Base-by-base conservation (phyloP, 2,329 filamentous ascomycete genomes). In the Colletotrichum ledebouriae region DNA sequence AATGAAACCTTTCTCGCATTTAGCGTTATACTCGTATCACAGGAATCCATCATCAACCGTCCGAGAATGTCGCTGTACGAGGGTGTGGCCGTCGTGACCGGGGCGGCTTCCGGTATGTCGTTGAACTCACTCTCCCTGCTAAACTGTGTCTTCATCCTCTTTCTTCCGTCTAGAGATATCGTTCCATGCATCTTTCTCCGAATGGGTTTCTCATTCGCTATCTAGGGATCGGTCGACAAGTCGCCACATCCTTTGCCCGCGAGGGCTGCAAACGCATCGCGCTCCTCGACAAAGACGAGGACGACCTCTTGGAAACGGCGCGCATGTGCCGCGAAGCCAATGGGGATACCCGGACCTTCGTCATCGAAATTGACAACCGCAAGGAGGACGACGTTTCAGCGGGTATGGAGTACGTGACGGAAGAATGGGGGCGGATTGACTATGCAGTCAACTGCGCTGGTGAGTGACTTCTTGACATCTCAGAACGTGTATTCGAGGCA, bases 361-460 rank as follows among this genome's bases (percentile, higher is more conserved):
- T 61, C 25, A 71, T 75, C 10, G 62, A 71, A 12, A 76, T 77
- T 1, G 80, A 85, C 71, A 76, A 81, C 33, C 71, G 78, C 4
- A 70, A 76, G 13, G 77, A 79, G 33, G 71, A 73, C 1, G 73
- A 80, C 4, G 74, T 84, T 9, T 67, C 77, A 4, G 59, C 59
- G 3, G 75, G 79, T 10, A 73, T 84, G 58, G 73, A 75, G 4
- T 71, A 57, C 4, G 73, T 76, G 3, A 75, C 81, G 4, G 67
- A 72, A 2, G 70, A 73, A 13, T 82, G 80, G 61, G 79, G 79
- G 0, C 74, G 82, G 4, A 76, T 85, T 15, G 82, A 85, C 73
- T 85, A 85, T 73, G 80, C 79, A 17, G 78, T 82, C 41, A 84
- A 85, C 73, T 79, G 76, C 65, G 83, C 82, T 25, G 81, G 78